Conservation (phyloP, 345 rosid species). For the Orychophragmus violaceus region DNA sequence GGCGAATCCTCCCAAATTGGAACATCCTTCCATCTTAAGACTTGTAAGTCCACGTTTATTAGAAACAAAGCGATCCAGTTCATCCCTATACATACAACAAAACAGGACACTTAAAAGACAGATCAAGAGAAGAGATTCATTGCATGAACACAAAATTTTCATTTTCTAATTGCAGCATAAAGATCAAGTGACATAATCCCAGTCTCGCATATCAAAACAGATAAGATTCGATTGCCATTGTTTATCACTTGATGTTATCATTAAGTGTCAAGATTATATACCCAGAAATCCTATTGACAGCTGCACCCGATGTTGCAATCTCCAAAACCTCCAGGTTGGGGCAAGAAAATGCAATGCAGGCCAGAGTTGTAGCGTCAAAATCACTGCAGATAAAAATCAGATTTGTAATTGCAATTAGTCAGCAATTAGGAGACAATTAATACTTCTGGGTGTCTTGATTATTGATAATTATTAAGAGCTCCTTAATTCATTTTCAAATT, state of each 20-base stretch:
- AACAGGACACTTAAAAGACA: slow-evolving; percentile 14
- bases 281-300: slow-evolving; percentile 88
- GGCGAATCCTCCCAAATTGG: slow-evolving; percentile 71
- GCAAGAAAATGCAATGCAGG: slow-evolving; percentile 94
- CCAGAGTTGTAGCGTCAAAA: slow-evolving; percentile 79
- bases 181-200: not conserved
- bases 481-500: not conserved
- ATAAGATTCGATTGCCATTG: not conserved
- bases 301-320: slow-evolving; percentile 46
- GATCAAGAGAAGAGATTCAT: not conserved
- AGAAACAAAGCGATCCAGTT: slow-evolving; percentile 90
- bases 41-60: slow-evolving; percentile 68
- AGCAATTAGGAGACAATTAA: not conserved
- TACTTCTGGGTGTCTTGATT: not conserved
- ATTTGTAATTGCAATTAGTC: not conserved
- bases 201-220: not conserved
- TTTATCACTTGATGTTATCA: not conserved
- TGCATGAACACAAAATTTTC: not conserved
- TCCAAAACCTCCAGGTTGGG: slow-evolving; percentile 84
- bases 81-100: slow-evolving; percentile 52
- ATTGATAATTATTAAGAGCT: not conserved
- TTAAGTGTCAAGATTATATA: slow-evolving; percentile 22
- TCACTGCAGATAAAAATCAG: slow-evolving; percentile 50
- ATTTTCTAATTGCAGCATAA: not conserved
- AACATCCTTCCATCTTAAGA: slow-evolving; percentile 95